These are phyloP conservation scores for Kuraishia molischiana DNA, from an alignment of 805 yeast genomes.

Conservation along the genomic window DNA sequence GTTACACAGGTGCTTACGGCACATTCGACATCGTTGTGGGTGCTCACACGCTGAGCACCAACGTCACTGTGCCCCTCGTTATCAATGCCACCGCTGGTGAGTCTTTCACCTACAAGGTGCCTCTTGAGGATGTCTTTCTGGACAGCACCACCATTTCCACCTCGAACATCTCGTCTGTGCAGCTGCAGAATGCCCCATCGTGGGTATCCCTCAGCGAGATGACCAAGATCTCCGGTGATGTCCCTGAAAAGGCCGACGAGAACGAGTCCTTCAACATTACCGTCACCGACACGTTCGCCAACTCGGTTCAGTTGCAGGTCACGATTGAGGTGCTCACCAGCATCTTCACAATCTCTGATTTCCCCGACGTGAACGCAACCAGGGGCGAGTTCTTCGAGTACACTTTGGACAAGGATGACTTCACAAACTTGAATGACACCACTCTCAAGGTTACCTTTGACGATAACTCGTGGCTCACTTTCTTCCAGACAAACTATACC, in stretches of 20 bases:
- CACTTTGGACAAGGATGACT: conserved; percentile 41
- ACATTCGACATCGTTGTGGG: conserved; percentile 73
- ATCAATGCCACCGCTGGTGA: conserved; percentile 63
- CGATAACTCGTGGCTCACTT: conserved; percentile 53
- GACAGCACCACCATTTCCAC: conserved; percentile 44
- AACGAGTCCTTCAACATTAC: conserved; percentile 38
- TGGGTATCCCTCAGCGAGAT: conserved; percentile 41
- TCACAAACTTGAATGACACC: conserved; percentile 45
- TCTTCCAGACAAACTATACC: conserved; percentile 49
- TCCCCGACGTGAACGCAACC: conserved; percentile 61
- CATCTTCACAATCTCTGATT: conserved; percentile 42
- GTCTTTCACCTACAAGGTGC: conserved; percentile 44
- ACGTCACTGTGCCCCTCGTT: conserved; percentile 41
- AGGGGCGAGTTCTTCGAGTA: conserved; percentile 51
- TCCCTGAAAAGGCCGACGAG: conserved; percentile 38
- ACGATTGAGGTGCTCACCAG: conserved; percentile 41
- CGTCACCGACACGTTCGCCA: conserved; percentile 49
- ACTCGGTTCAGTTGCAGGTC: conserved; percentile 49
- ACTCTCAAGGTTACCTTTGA: conserved; percentile 33
- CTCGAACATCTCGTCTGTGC: conserved; percentile 45
- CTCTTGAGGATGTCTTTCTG: conserved; percentile 50
- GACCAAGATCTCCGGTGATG: conserved; percentile 39
- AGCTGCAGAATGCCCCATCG: conserved; percentile 42
- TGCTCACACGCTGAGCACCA: conserved; percentile 73
- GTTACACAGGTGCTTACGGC: conserved; percentile 63